Evolutionary conservation across 208 protist species (phyloP).

Genomic region (Angomonas desouzai): DNA sequence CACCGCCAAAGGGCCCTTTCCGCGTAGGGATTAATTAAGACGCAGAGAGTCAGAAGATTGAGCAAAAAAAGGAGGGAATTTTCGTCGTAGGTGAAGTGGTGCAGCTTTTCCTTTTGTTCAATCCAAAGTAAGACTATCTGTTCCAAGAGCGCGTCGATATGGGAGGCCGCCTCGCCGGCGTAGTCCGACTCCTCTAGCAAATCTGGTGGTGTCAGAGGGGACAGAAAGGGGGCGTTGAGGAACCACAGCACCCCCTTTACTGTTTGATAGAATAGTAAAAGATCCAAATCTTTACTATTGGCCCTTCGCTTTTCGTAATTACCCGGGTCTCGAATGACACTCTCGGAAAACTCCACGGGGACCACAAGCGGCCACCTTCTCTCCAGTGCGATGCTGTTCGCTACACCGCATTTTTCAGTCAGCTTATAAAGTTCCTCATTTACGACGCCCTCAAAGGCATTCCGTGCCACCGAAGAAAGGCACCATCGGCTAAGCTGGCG

Average conservation of each 20-base stretch:
- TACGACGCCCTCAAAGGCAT: neutral
- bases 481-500: neutral
- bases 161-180: neutral
- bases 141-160: neutral
- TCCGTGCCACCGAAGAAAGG: neutral
- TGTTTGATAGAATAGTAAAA: neutral
- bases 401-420: neutral
- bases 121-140: conserved; percentile 1
- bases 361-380: conserved; percentile 18
- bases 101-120: neutral
- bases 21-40: conserved; percentile 23
- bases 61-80: conserved; percentile 51
- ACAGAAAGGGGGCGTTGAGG: neutral
- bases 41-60: conserved; percentile 24
- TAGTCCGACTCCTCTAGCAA: neutral
- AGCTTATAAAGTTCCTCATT: neutral
- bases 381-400: neutral
- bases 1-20: conserved; percentile 27
- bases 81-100: conserved; percentile 34
- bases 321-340: neutral
- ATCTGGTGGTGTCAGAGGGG: neutral
- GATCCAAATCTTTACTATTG: neutral
- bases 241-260: neutral
- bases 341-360: conserved; percentile 20
- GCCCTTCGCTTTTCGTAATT: neutral